Conservation (phyloP, 2,329 filamentous ascomycete species). For the Fusarium miscanthi region DNA sequence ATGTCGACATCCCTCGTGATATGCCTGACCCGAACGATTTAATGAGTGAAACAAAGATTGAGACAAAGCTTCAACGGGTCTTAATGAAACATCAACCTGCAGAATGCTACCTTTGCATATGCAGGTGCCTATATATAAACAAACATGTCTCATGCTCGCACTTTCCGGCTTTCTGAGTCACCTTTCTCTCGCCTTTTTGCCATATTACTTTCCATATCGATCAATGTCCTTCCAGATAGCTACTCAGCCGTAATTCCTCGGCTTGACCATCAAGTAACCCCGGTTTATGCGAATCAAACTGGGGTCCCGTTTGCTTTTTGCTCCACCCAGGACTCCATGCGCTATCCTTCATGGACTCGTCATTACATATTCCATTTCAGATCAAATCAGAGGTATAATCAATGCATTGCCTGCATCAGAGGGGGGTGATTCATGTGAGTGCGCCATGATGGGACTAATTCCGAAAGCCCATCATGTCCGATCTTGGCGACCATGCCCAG, state of each 20-base stretch:
- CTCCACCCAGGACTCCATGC: constrained; percentile 38
- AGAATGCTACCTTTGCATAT: constrained; percentile 23
- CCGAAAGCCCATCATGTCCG: constrained; percentile 7
- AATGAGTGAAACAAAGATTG: constrained; percentile 2
- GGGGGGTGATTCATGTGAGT: constrained; percentile 20
- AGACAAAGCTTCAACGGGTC: constrained; percentile 6
- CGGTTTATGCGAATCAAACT: constrained; percentile 28
- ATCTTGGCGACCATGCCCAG: neutral
- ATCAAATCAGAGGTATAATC: constrained; percentile 26
- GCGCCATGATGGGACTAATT: neutral
- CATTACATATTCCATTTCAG: constrained; percentile 31
- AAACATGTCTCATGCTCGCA: constrained; percentile 28
- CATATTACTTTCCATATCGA: constrained; percentile 9
- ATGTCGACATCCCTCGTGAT: neutral
- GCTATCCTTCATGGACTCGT: constrained; percentile 42
- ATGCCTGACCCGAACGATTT: neutral
- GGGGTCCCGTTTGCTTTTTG: constrained; percentile 33
- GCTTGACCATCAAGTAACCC: constrained; percentile 33
- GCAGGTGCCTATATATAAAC: constrained; percentile 26
- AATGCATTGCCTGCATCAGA: constrained; percentile 22
- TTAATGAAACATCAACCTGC: constrained; percentile 22
- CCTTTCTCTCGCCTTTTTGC: constrained; percentile 34
- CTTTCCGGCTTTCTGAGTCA: constrained; percentile 18
- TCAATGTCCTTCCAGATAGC: neutral
- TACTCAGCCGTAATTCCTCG: constrained; percentile 11